A percentile compares a stretch with the other conserved stretches of the same genome.
phyloP scores from a whole-genome alignment of 2,329 filamentous ascomycete species.

The Fragosphaeria purpurea region DNA sequence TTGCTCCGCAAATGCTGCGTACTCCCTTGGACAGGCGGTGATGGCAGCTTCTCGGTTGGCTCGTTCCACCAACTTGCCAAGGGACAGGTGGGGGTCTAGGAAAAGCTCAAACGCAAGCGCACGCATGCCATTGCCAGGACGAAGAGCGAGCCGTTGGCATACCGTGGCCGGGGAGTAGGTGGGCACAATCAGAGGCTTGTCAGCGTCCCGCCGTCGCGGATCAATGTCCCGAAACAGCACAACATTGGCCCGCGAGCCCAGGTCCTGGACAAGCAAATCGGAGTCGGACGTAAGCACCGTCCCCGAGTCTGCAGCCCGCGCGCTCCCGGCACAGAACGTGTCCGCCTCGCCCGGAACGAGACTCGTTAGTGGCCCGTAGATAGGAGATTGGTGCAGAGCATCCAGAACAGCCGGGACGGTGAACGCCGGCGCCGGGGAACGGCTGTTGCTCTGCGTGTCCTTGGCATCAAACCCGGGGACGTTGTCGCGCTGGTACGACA shows the following conservation, averaged over 20 bases:
- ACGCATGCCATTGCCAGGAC: constrained; percentile 14
- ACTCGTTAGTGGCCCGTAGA: constrained; percentile 32
- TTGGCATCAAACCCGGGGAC: constrained; percentile 7
- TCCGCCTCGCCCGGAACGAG: constrained; percentile 83
- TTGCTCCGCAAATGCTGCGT: constrained; percentile 17
- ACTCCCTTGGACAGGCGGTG: constrained; percentile 12
- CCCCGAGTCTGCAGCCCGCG: constrained; percentile 37
- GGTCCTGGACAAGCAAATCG: constrained; percentile 67
- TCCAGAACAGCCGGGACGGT: constrained; percentile 71
- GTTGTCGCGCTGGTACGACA: constrained; percentile 16
- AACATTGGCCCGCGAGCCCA: constrained; percentile 52
- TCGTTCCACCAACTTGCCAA: constrained; percentile 16
- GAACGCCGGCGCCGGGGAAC: constrained; percentile 46
- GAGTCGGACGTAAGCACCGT: constrained; percentile 74
- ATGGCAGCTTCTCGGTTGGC: constrained; percentile 13
- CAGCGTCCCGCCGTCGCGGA: neutral
- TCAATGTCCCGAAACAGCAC: constrained; percentile 59
- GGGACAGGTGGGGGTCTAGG: constrained; percentile 16
- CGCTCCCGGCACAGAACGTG: constrained; percentile 59
- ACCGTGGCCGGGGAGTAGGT: constrained; percentile 16
- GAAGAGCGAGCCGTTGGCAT: constrained; percentile 17
- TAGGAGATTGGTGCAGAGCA: constrained; percentile 39
- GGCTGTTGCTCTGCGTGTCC: constrained; percentile 13
- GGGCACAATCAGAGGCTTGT: constrained; percentile 9
- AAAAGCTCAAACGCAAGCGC: constrained; percentile 24